Evolutionary conservation across 352 stramenopile species (phyloP), one percentile per base, ranked within the genome.

Genomic region (Phytophthora pinifolia): DNA sequence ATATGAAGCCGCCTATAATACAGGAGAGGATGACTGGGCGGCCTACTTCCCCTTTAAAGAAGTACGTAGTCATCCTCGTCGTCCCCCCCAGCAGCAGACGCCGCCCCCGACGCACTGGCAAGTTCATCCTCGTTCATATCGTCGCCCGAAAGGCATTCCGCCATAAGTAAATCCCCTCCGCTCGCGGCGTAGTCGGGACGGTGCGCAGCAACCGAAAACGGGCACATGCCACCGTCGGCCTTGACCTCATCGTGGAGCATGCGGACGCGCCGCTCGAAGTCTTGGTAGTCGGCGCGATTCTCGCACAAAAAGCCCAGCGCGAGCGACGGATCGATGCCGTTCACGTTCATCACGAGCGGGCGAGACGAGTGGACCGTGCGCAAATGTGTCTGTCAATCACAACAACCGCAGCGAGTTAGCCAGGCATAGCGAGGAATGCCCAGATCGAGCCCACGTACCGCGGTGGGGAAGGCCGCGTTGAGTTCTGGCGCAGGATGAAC

Each of bases 291-390:
- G 12, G 67, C 46, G 9, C 77, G 73, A 31, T 86, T 81, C 27
- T 84, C 69, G 57, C 93, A 97, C 38, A 98, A 86, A 69, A 98
- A 98, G 3, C 89, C 93, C 36, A 98, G 70, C 14, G 95, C 92
- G 35, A 98, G 76, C 33, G 89, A 98, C 17, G 95, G 92, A 79
- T 98, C 95, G 56, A 98, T 94, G 32, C 80, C 83, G 20, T 83
- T 76, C 33, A 97, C 74, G 43, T 83, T 78, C 72, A 96, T 94
- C 58, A 86, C 83, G 55, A 89, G 54, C 58, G 74, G 80, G 27
- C 63, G 49, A 20, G 63, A 76, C 30, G 71, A 77, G 47, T 83
- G 76, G 33, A 88, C 72, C 15, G 74, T 84, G 32, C 72, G 65
- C 37, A 81, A 31, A 61, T 86, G 74, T 48, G 71, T 92, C 74